These are phyloP conservation scores for Penicillium janthinellum DNA, from an alignment of 2,329 filamentous ascomycete species.

Conservation along the genomic window DNA sequence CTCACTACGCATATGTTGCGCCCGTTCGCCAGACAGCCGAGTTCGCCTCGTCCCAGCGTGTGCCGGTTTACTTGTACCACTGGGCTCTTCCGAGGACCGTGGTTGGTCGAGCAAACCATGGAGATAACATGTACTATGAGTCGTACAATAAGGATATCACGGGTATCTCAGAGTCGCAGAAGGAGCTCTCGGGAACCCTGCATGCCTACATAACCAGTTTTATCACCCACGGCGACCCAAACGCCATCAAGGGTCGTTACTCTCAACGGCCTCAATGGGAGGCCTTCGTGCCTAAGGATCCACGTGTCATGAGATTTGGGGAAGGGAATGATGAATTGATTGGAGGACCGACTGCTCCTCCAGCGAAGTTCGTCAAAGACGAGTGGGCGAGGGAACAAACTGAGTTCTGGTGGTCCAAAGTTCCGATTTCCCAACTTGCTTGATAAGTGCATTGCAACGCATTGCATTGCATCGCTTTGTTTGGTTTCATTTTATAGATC, in stretches of 20 bases:
- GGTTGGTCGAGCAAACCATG: slow-evolving; percentile 51
- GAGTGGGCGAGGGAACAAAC: slow-evolving; percentile 49
- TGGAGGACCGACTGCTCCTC: slow-evolving; percentile 44
- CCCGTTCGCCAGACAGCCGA: slow-evolving; percentile 52
- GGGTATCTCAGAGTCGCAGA: slow-evolving; percentile 43
- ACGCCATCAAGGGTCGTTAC: slow-evolving; percentile 35
- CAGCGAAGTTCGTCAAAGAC: slow-evolving; percentile 46
- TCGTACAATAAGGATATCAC: slow-evolving; percentile 42
- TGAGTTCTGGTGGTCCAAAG: slow-evolving; percentile 49
- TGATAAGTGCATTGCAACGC: neutral
- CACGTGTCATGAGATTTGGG: slow-evolving; percentile 49
- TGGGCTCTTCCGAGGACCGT: slow-evolving; percentile 54
- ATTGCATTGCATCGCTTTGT: neutral
- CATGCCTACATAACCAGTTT: slow-evolving; percentile 56
- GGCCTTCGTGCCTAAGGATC: slow-evolving; percentile 32
- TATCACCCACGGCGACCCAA: slow-evolving; percentile 51
- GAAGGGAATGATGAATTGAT: slow-evolving; percentile 53
- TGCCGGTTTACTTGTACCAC: slow-evolving; percentile 55
- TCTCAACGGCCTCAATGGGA: slow-evolving; percentile 41
- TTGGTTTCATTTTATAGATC: neutral
- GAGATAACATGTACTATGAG: slow-evolving; percentile 54
- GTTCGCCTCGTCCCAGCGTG: slow-evolving; percentile 37
- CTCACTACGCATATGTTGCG: slow-evolving; percentile 53
- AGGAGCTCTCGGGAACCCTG: slow-evolving; percentile 45
- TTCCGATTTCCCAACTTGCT: slow-evolving; percentile 31